Base-by-base conservation (phyloP, 2,329 filamentous ascomycete species). In the Chrysosporium keratinophilum region DNA sequence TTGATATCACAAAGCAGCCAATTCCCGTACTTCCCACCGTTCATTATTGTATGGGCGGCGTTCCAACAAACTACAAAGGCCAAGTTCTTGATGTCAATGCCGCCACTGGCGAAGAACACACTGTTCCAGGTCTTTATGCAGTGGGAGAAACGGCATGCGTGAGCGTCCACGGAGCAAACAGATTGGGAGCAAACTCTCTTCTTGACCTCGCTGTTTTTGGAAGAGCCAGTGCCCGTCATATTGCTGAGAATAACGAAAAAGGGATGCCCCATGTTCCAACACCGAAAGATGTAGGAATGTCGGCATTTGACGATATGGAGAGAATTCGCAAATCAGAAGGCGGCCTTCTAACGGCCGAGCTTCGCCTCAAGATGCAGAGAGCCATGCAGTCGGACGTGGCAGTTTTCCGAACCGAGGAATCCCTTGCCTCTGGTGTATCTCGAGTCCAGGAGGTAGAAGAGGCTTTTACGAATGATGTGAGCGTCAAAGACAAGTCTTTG, bases 41-140 rank as follows among this genome's bases (percentile, higher is more conserved):
- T 58, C 87, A 95, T 76, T 95, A 95, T 79, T 93, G 93, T 78
- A 94, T 94, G 88, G 88, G 88, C 69, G 88, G 88, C 76, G 93
- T 95, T 60, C 88, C 88, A 41, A 94, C 88, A 58, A 86, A 86
- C 65, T 94, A 93, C 78, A 93, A 86, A 58, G 88, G 88, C 67
- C 86, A 95, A 74, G 88, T 94, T 56, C 75, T 95, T 59, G 90
- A 87, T n/a, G 77, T 91, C 40, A 86, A 91, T 61, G 9, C 51
- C 14, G 80, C 83, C 63, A 69, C 80, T 56, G 88, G 88, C 61
- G 80, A 90, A 55, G 88, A 94, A 74, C 78, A 88, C 76, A 78
- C 91, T 60, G 88, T 95, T 14, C 86, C 86, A 54, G 88, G 88
- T 68, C 81, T 95, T 56, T 94, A 88, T 69, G 88, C 88, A 63